These are phyloP conservation scores for Colletotrichum sp. DNA, from an alignment of 2,329 filamentous ascomycete species.

Conservation along the genomic window DNA sequence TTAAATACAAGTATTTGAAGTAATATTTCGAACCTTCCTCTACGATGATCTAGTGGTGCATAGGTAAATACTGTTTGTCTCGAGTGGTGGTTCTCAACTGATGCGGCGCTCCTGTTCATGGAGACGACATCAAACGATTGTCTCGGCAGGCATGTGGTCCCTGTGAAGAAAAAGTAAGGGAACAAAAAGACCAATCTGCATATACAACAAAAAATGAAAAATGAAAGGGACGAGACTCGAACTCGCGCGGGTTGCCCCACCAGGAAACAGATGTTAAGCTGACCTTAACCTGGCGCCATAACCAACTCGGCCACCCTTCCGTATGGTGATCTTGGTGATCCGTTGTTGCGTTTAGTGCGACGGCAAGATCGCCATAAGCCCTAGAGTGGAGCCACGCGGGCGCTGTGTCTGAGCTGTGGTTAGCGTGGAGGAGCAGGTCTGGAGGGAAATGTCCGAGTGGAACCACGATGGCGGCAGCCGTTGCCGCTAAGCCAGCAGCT, in stretches of 20 bases:
- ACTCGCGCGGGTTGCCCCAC: slow-evolving; percentile 23
- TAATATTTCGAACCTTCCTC: rapidly evolving
- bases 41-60: neutral
- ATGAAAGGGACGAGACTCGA: slow-evolving; percentile 22
- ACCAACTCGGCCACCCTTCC: slow-evolving; percentile 23
- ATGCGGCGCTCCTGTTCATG: too few species aligned
- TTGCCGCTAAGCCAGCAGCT: neutral
- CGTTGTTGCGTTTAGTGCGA: rapidly evolving
- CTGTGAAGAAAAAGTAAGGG: too few species aligned
- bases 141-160: neutral
- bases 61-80: too few species aligned
- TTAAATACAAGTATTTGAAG: neutral
- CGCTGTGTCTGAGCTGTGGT: neutral
- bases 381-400: neutral
- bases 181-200: neutral
- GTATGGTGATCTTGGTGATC: neutral
- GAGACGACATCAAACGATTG: neutral
- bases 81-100: rapidly evolving
- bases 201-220: neutral
- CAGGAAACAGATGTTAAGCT: slow-evolving; percentile 22
- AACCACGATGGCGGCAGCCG: neutral
- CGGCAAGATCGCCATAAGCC: neutral
- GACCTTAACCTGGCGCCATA: slow-evolving; percentile 23
- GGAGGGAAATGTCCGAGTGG: neutral
- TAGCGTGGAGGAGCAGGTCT: neutral